A percentile compares a stretch with the other conserved stretches of the same genome.
These are phyloP conservation scores for Botrytis porri DNA, from an alignment of 2,329 filamentous ascomycete genomes.

Conservation along the genomic window DNA sequence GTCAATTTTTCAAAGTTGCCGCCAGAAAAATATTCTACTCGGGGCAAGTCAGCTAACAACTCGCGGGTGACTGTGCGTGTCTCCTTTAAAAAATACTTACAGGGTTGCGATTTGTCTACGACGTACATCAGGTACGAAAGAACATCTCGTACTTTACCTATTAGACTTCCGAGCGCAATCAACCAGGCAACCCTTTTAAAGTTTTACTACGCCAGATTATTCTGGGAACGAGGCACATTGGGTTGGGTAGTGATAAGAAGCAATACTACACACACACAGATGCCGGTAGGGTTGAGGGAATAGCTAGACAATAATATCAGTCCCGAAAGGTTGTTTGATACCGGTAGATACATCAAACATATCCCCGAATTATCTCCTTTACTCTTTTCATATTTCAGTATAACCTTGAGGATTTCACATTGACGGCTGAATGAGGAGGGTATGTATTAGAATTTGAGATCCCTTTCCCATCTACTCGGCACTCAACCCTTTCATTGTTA, in stretches of 20 bases:
- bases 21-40: not conserved
- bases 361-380: not conserved
- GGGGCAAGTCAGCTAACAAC: not conserved
- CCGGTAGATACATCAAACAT: not conserved
- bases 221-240: not conserved
- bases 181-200: not conserved
- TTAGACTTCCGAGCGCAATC: conserved; percentile 1
- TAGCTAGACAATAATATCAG: not conserved
- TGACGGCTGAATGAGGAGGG: not conserved
- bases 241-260: not conserved
- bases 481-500: not conserved
- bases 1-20: not conserved
- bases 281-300: not conserved
- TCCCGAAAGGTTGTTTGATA: not conserved
- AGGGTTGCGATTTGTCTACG: not conserved
- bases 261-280: not conserved
- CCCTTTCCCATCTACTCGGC: not conserved
- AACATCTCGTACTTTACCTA: not conserved
- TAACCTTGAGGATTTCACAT: not conserved
- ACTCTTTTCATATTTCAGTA: not conserved
- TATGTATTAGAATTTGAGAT: not conserved
- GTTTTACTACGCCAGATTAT: not conserved
- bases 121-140: not conserved
- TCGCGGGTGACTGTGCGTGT: not conserved
- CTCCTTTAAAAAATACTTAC: not conserved